These are phyloP conservation scores for Nevesoporus exiguus DNA, from an alignment of 768 basidiomycete species.

Conservation along the genomic window DNA sequence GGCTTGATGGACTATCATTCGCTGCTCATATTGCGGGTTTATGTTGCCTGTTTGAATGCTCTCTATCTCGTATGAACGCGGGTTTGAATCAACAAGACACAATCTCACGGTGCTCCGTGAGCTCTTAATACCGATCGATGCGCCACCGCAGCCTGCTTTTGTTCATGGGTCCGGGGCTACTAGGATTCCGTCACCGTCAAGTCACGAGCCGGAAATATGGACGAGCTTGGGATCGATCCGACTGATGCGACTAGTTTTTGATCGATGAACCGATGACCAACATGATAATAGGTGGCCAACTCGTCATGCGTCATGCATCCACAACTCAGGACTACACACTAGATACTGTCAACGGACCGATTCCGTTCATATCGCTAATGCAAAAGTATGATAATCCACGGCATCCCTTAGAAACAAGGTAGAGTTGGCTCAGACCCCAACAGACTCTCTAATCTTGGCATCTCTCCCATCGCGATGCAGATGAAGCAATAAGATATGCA, in stretches of 20 bases:
- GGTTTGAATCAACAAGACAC: background rate
- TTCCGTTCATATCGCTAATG: background rate
- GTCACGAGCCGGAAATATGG: background rate
- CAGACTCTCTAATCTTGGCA: background rate
- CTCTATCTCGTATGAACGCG: background rate
- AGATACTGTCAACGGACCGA: background rate
- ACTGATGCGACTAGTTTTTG: background rate
- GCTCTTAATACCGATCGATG: conserved; percentile 10
- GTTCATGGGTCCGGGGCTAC: background rate
- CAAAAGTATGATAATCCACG: conserved; percentile 4
- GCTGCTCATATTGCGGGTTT: conserved; percentile 7
- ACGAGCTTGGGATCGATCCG: background rate
- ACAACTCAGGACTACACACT: background rate
- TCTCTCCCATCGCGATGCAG: too few relatives aligned
- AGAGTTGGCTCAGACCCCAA: conserved; percentile 4
- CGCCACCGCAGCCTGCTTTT: conserved; percentile 24
- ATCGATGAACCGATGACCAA: background rate
- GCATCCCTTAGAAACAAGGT: conserved; percentile 6
- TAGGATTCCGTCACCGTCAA: background rate
- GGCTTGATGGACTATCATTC: conserved; percentile 25
- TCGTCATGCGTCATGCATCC: background rate
- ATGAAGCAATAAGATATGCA: background rate
- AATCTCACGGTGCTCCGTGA: conserved; percentile 14
- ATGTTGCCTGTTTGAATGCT: background rate
- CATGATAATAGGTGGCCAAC: too few relatives aligned